Percentiles rank a stretch among this genome's conserved stretches.
phyloP scores from a whole-genome alignment of 805 yeast species.

The Metschnikowia continentalis region DNA sequence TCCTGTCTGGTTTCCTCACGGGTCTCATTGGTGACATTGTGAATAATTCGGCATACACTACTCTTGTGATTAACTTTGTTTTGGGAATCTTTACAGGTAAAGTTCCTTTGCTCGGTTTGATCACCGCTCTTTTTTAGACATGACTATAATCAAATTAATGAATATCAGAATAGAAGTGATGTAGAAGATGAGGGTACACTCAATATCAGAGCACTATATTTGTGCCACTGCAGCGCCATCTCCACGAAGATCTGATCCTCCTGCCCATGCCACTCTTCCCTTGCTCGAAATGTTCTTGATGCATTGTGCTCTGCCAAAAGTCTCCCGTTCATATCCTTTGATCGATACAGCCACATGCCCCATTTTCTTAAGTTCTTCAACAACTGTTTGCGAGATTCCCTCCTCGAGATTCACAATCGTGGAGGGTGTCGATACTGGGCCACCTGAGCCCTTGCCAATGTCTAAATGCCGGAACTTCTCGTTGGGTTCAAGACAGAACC shows the following conservation, averaged over 20 bases:
- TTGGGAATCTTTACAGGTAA: conserved; percentile 12
- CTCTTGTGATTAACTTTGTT: conserved; percentile 12
- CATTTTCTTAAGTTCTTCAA: conserved; percentile 40
- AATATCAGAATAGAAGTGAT: too few relatives aligned
- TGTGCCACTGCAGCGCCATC: conserved; percentile 73
- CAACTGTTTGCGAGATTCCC: conserved; percentile 48
- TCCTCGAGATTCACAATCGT: conserved; percentile 64
- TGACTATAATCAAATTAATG: not conserved
- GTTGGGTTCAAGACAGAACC: conserved; percentile 60
- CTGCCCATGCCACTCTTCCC: conserved; percentile 51
- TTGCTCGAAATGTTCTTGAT: conserved; percentile 46
- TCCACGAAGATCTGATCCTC: conserved; percentile 79
- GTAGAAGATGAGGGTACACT: too few relatives aligned
- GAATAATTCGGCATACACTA: conserved; percentile 11
- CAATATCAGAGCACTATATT: conserved; percentile 18
- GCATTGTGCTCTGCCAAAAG: conserved; percentile 72
- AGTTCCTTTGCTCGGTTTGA: conserved; percentile 11
- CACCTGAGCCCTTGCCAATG: conserved; percentile 55
- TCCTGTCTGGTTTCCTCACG: conserved; percentile 13
- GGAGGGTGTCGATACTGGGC: conserved; percentile 56
- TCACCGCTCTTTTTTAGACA: conserved; percentile 7
- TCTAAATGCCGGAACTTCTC: conserved; percentile 39
- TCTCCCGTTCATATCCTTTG: conserved; percentile 38
- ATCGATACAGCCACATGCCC: conserved; percentile 57
- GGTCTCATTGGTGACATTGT: conserved; percentile 11